A percentile compares a stretch with the other conserved stretches of the same genome.
These are phyloP conservation scores for Mortierella sp. DNA, from an alignment of 371 early-diverging fungal genomes.

Conservation along the genomic window DNA sequence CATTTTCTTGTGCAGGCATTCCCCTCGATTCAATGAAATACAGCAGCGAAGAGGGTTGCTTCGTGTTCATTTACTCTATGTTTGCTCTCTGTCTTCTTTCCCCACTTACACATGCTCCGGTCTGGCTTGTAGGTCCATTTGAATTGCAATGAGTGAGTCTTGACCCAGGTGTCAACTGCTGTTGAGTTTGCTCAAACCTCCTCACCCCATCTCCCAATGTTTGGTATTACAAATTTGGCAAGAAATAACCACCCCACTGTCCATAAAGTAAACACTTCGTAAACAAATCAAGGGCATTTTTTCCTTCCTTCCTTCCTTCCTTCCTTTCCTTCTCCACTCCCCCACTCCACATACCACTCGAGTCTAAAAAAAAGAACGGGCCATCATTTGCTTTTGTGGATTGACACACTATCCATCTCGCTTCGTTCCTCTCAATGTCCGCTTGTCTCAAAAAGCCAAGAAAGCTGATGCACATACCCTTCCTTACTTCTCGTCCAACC, in stretches of 20 bases:
- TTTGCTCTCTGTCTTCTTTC: no score
- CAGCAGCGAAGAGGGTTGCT: no score
- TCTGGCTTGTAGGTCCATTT: no score
- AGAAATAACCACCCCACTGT: neutral
- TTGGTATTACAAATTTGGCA: no score
- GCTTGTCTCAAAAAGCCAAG: neutral
- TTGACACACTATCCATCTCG: neutral
- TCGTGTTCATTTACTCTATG: no score
- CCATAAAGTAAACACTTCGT: neutral
- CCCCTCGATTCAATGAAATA: no score
- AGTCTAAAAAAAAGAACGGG: slow-evolving; percentile 1
- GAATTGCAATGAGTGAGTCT: no score
- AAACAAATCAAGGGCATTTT: neutral
- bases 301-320: neutral
- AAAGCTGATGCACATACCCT: neutral
- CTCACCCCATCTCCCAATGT: no score
- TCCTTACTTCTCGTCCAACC: neutral
- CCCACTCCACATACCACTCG: neutral
- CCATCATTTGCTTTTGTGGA: neutral
- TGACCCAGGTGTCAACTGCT: no score
- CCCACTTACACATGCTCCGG: no score
- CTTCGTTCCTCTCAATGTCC: neutral
- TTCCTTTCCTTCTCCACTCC: neutral
- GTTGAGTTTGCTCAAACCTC: no score
- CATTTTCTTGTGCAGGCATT: neutral